Evolutionary conservation across 2,329 filamentous ascomycete genomes (phyloP).

Genomic region (Scytalidium sp.): DNA sequence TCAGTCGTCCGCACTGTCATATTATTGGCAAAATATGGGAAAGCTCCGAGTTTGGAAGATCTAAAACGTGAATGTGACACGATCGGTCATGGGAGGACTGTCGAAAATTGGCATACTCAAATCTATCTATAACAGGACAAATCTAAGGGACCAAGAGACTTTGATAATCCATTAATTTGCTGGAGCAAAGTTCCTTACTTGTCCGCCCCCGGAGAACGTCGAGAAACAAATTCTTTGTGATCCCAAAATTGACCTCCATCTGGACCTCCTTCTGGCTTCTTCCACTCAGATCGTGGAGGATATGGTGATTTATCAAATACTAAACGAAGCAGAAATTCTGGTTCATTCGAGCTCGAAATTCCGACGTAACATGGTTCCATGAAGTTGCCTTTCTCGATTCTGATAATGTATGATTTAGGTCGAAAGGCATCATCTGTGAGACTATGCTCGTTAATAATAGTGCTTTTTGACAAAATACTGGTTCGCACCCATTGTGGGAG

Average conservation of each 20-base stretch:
- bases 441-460: constrained; percentile 15
- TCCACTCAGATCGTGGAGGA: constrained; percentile 23
- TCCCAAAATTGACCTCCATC: constrained; percentile 19
- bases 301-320: constrained; percentile 27
- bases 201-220: constrained; percentile 11
- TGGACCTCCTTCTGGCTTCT: constrained; percentile 14
- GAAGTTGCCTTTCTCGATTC: constrained; percentile 24
- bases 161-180: too few species aligned
- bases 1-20: too few species aligned
- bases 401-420: constrained; percentile 20
- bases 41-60: too few species aligned
- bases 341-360: constrained; percentile 5
- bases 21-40: too few species aligned
- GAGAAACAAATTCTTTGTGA: constrained; percentile 20
- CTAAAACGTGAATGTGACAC: too few species aligned
- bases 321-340: constrained; percentile 18
- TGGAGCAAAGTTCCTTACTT: constrained; percentile 13
- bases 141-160: too few species aligned
- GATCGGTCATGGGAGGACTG: too few species aligned
- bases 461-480: too few species aligned
- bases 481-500: constrained; percentile 9
- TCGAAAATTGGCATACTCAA: too few species aligned
- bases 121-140: too few species aligned
- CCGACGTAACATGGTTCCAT: constrained; percentile 15
- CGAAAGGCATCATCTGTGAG: constrained; percentile 20